These are phyloP conservation scores for Torulaspora maleeae DNA, from an alignment of 805 yeast genomes.

Conservation along the genomic window DNA sequence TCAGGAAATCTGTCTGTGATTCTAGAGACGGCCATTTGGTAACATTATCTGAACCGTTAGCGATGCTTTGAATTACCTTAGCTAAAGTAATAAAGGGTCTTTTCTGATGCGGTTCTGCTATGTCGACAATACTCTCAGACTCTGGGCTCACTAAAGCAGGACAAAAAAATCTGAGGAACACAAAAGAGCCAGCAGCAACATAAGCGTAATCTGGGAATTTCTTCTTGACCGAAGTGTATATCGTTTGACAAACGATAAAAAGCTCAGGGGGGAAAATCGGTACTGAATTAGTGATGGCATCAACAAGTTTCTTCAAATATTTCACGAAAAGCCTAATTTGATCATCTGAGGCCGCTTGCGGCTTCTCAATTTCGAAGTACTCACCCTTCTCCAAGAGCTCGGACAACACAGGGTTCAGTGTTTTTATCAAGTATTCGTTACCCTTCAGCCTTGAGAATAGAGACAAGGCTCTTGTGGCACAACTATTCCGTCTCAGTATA, in stretches of 20 bases:
- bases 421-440: conserved; percentile 46
- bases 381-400: conserved; percentile 48
- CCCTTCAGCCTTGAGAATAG: conserved; percentile 69
- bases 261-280: conserved; percentile 65
- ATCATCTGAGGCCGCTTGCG: conserved; percentile 36
- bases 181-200: conserved; percentile 78
- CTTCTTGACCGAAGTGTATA: conserved; percentile 51
- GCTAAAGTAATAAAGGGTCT: conserved; percentile 75
- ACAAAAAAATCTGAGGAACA: conserved; percentile 74
- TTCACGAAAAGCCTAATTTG: conserved; percentile 48
- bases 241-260: conserved; percentile 62
- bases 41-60: conserved; percentile 67
- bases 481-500: conserved; percentile 73
- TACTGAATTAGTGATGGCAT: conserved; percentile 52
- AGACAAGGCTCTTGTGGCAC: conserved; percentile 72
- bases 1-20: conserved; percentile 40
- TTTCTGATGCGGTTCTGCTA: conserved; percentile 43
- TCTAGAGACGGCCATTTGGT: conserved; percentile 59
- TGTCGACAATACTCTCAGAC: conserved; percentile 37
- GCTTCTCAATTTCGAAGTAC: conserved; percentile 61
- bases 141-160: conserved; percentile 93
- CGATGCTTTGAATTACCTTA: conserved; percentile 78
- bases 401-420: conserved; percentile 53
- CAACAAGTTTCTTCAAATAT: conserved; percentile 53
- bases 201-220: conserved; percentile 63